Evolutionary conservation across 371 early-diverging fungal species (phyloP).

Genomic region (Mucor circinelloides): DNA sequence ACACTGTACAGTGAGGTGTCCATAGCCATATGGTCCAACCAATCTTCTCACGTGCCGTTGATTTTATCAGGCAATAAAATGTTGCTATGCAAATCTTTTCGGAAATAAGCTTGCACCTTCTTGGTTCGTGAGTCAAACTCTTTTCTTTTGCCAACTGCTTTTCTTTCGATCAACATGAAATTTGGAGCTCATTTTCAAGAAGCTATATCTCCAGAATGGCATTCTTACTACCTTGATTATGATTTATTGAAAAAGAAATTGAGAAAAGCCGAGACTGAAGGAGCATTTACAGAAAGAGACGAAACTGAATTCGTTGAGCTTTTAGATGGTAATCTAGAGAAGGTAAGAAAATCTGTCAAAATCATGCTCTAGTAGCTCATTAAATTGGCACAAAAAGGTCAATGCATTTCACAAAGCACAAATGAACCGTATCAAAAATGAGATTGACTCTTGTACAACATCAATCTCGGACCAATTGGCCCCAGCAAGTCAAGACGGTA

Average conservation of each 20-base stretch:
- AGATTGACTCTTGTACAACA: constrained; percentile 73
- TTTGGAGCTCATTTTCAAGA: constrained; percentile 89
- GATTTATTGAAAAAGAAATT: constrained; percentile 84
- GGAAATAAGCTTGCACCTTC: background rate
- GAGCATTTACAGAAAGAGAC: constrained; percentile 63
- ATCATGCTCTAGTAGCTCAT: background rate
- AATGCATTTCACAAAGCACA: constrained; percentile 89
- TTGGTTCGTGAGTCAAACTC: background rate
- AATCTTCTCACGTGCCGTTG: no score
- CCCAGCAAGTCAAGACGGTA: constrained; percentile 19
- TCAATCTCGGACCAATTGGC: constrained; percentile 35
- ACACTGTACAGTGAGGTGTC: no score
- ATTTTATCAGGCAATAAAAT: no score
- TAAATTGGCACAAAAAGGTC: constrained; percentile 50
- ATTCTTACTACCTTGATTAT: constrained; percentile 90
- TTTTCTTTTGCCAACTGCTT: background rate
- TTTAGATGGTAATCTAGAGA: constrained; percentile 90
- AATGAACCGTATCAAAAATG: constrained; percentile 80
- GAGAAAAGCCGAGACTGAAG: constrained; percentile 69
- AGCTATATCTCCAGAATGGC: constrained; percentile 86
- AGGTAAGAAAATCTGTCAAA: constrained; percentile 52
- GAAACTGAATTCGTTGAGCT: constrained; percentile 88
- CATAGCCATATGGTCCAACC: no score
- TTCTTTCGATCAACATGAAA: constrained; percentile 64
- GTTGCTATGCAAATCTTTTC: background rate